Conservation (phyloP, 495 filamentous ascomycete genomes). For the Annulohypoxylon maeteangense region DNA sequence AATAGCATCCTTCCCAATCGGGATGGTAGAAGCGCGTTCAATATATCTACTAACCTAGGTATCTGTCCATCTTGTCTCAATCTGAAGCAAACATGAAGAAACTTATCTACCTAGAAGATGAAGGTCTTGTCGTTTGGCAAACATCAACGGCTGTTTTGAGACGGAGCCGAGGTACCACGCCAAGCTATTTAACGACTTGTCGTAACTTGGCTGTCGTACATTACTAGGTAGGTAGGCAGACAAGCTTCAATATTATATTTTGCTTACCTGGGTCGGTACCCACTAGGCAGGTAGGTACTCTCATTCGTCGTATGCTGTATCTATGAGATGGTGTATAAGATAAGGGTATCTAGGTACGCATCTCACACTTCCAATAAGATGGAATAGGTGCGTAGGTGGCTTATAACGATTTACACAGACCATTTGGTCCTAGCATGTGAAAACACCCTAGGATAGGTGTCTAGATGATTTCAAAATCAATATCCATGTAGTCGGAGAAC, state of each 20-base stretch:
- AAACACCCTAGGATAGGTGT: neutral
- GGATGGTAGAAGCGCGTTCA: conserved; percentile 29
- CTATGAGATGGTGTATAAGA: neutral
- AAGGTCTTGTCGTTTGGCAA: conserved; percentile 22
- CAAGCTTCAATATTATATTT: neutral
- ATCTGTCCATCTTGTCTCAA: neutral
- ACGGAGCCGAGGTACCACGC: conserved; percentile 17
- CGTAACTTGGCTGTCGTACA: conserved; percentile 7
- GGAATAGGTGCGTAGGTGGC: neutral
- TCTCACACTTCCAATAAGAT: neutral
- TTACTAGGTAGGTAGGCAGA: neutral
- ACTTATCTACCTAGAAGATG: neutral
- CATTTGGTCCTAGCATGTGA: neutral
- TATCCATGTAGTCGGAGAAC: too few species aligned
- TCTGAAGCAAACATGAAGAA: conserved; percentile 1
- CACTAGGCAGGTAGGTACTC: neutral
- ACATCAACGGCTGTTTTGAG: conserved; percentile 8
- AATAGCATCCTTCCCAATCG: conserved; percentile 13
- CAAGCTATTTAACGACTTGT: conserved; percentile 22
- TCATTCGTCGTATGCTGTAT: neutral
- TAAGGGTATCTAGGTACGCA: neutral
- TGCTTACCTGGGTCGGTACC: too few species aligned
- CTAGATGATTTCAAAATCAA: neutral
- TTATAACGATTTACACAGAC: neutral
- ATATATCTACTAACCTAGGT: too few species aligned